Evolutionary conservation across 2,329 filamentous ascomycete genomes (phyloP), one percentile per base, ranked within the genome.

Genomic region (Fonsecaea pedrosoi): DNA sequence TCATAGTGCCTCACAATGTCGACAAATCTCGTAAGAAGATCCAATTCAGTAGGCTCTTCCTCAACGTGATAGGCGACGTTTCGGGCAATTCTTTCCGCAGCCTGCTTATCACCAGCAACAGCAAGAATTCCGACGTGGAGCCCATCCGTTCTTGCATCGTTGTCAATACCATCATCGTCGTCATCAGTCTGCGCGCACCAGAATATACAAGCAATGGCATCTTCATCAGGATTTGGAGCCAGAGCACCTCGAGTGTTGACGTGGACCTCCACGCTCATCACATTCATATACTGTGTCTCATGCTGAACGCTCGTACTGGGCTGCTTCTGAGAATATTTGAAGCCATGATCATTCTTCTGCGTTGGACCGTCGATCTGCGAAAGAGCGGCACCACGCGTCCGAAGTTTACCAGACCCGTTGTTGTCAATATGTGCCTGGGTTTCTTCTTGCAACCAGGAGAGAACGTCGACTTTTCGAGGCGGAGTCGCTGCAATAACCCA

Each of bases 201-300:
- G 75, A 98, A 96, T 5, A 98, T 85, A 74, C 91, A 93, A 69
- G 90, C 87, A 2, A 99, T 87, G 73, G 94, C 91, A 76, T 99
- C 95, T 72, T 96, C 86, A 72, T 94, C 92, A 0, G 95, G 95
- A 74, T 99, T 93, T 0, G 95, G 93, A 2, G 92, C 86, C 8
- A 97, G 83, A 57, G 87, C 88, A 6, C 88, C 92, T 64, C 94
- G 86, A 3, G 91, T 95, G 73, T 96, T 97, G 69, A 96, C 90
- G 75, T 99, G 94, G 4, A 98, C 81, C 76, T 99, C 95, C 6
- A 99, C 79, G 71, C 93, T 96, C 92, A 99, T 94, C 18, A 90
- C 92, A 72, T 92, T 97, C 95, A 99, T 98, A 77, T 97, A 96
- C 72, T 95, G 91, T 2, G 88, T 89, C 77, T 96, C 92, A 71